These are phyloP conservation scores for Atalantia buxifolia DNA, from an alignment of 345 rosid species.

Conservation along the genomic window DNA sequence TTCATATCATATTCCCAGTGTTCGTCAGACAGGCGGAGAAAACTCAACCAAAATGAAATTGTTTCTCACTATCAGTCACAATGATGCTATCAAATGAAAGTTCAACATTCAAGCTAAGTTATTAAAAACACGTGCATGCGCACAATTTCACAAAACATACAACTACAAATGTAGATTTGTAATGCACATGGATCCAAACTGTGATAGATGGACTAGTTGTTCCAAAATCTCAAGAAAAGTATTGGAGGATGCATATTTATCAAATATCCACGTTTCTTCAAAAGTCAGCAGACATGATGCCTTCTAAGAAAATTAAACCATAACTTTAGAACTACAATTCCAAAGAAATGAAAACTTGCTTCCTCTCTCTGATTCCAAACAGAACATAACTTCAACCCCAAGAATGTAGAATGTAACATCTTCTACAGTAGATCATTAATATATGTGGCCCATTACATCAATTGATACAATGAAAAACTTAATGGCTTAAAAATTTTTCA, in stretches of 20 bases:
- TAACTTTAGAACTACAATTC: background rate
- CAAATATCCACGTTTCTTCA: background rate
- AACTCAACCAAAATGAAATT: background rate
- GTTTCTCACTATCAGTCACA: background rate
- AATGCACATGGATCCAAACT: background rate
- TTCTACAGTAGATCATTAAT: background rate
- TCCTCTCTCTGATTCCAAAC: background rate
- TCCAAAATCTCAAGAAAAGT: background rate
- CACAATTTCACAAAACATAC: background rate
- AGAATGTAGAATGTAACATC: background rate
- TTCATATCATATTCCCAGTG: constrained; percentile 34
- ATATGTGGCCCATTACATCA: background rate
- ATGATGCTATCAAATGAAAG: background rate
- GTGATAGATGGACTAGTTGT: background rate
- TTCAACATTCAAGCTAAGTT: background rate
- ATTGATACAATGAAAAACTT: background rate
- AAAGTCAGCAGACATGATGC: background rate
- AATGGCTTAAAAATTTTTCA: background rate
- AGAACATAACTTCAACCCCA: background rate
- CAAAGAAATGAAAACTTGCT: background rate
- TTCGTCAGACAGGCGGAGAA: constrained; percentile 14
- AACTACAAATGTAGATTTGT: background rate
- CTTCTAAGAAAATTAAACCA: background rate
- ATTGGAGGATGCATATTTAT: background rate
- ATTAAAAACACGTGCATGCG: background rate